Evolutionary conservation across 1,139 yeast species (phyloP), one percentile per base, ranked within the genome.

Genomic region (Debaryomyces psychrophilus): DNA sequence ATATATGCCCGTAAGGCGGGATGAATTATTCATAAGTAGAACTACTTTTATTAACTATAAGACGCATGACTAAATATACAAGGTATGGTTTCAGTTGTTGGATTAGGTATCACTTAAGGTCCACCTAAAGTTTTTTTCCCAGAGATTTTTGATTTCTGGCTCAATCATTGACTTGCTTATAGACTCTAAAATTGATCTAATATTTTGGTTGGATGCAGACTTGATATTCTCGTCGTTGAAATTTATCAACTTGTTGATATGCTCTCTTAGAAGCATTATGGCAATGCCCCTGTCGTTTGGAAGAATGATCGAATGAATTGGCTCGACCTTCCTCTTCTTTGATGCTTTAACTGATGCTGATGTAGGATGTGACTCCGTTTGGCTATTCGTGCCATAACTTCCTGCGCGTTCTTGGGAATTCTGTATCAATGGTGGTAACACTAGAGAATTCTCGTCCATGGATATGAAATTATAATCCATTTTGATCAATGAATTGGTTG

Each of bases 281-380:
- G 61, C 65, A 17, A 58, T 55, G 1, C 60, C 61, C 36, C 57
- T 51, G 20, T 67, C 70, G 43, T 61, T 65, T 11, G 71, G 64
- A 14, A 68, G 51, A 3, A 65, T 46, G 48, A 55, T 31, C 35
- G 50, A 46, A 36, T 41, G 9, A 43, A 38, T n/a, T n/a, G 41
- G 41, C 17, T 28, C 41, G 28, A 27, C 35, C 9, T 15, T 38
- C 14, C 44, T 25, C 29, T 40, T 31, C 20, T 31, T 31, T 14
- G 43, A 29, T 31, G 43, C 36, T 31, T 31, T 40, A 14, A 18
- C 27, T 29, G 37, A 31, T 15, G 37, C 25, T 17, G 23, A 17
- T 15, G 40, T n/a, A 15, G 41, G 15, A 2, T n/a, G 34, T 5
- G 44, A 28, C 18, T 40, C 25, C 18, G n/a, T 11, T 9, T 27